Evolutionary conservation across 2,329 filamentous ascomycete genomes (phyloP).

Genomic region (Thielaviopsis populi): DNA sequence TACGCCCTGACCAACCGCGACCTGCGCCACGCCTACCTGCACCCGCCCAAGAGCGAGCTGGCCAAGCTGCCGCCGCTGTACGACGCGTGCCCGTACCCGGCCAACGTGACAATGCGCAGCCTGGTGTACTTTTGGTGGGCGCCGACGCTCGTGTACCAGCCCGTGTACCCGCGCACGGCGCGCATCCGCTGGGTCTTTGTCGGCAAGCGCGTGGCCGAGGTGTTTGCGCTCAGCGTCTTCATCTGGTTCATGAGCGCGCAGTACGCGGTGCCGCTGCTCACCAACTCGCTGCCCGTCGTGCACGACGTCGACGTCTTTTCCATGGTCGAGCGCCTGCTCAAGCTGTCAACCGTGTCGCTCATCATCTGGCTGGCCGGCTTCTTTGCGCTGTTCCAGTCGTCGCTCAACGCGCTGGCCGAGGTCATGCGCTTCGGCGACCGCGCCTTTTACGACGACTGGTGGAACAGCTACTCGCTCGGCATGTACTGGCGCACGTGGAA

Average conservation of each 20-base stretch:
- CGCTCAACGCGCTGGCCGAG: constrained; percentile 82
- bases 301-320: constrained; percentile 62
- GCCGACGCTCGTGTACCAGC: constrained; percentile 90
- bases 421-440: constrained; percentile 80
- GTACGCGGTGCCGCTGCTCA: constrained; percentile 78
- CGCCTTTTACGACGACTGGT: constrained; percentile 95
- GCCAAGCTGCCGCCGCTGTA: constrained; percentile 70
- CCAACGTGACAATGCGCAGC: constrained; percentile 79
- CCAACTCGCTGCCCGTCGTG: constrained; percentile 82
- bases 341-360: constrained; percentile 85
- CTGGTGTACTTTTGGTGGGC: constrained; percentile 96
- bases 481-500: constrained; percentile 96
- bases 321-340: constrained; percentile 80
- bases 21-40: constrained; percentile 76
- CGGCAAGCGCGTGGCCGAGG: constrained; percentile 63
- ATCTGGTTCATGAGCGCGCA: constrained; percentile 94
- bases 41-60: constrained; percentile 52
- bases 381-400: constrained; percentile 89
- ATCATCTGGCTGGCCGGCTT: constrained; percentile 97
- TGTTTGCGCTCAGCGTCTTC: constrained; percentile 63
- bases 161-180: constrained; percentile 76
- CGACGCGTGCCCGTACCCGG: constrained; percentile 67
- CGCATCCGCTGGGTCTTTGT: constrained; percentile 81
- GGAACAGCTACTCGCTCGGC: constrained; percentile 79
- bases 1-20: constrained; percentile 96